A percentile compares a stretch with the other conserved stretches of the same genome.
Evolutionary conservation across 108 stramenopile species (phyloP).

Genomic region (Aurantiochytrium sp.): DNA sequence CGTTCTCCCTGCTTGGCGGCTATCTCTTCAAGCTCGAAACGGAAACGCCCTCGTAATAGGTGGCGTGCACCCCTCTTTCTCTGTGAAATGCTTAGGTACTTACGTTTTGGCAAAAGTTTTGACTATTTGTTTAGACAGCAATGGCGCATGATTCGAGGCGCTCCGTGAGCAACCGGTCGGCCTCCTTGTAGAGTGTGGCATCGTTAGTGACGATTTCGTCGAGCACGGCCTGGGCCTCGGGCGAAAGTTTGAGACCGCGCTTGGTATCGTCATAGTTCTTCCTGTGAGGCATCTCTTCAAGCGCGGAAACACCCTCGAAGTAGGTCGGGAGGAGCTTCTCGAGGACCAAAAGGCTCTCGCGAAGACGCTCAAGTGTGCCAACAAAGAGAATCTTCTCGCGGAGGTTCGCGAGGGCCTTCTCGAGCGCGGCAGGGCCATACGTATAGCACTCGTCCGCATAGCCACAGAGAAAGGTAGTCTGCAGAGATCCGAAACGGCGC

Average conservation of each 20-base stretch:
- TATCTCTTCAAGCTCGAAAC: not conserved
- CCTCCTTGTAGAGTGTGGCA: not conserved
- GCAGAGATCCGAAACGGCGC: not conserved
- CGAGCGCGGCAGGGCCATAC: not conserved
- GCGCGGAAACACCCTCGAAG: not conserved
- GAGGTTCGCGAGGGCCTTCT: not conserved
- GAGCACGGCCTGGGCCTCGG: not conserved
- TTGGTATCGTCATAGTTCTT: not conserved
- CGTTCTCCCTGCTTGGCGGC: not conserved
- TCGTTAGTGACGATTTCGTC: not conserved
- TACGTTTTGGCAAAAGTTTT: no score
- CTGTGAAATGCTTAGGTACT: no score
- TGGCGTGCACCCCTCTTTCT: not conserved
- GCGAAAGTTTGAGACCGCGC: not conserved
- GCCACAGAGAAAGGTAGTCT: not conserved
- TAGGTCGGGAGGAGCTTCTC: not conserved
- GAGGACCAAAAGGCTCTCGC: not conserved
- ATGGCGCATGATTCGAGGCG: not conserved
- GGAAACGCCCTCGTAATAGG: not conserved
- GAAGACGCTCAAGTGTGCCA: not conserved
- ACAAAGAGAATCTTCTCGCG: not conserved
- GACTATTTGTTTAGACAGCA: no score
- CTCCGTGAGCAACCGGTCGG: not conserved
- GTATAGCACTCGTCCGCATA: not conserved
- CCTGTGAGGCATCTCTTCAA: not conserved